Evolutionary conservation across 768 basidiomycete species (phyloP).

Genomic region (Rhodosporidiobolus sp.): DNA sequence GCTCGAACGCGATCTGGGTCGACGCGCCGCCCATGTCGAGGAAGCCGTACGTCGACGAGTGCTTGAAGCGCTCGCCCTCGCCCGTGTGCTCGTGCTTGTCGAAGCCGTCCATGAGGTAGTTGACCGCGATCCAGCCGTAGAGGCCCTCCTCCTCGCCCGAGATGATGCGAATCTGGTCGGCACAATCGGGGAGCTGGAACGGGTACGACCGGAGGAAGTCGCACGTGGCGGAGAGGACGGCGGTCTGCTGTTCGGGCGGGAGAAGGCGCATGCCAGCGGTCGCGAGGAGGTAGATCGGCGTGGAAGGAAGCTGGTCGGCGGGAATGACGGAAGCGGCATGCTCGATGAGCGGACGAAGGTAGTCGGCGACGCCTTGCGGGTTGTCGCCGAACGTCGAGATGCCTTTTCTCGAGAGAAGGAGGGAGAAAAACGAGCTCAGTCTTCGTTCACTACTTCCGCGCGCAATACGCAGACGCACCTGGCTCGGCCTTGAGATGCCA

Average conservation of each 20-base stretch:
- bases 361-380: slow-evolving; percentile 65
- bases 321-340: slow-evolving; percentile 82
- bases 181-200: slow-evolving; percentile 78
- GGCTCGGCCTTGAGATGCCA: slow-evolving; percentile 94
- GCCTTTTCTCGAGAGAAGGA: slow-evolving; percentile 57
- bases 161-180: slow-evolving; percentile 88
- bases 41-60: slow-evolving; percentile 88
- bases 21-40: slow-evolving; percentile 99
- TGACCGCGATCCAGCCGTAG: slow-evolving; percentile 98
- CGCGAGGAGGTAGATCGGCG: slow-evolving; percentile 88
- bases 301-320: slow-evolving; percentile 74
- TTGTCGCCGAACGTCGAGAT: slow-evolving; percentile 75
- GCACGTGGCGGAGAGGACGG: slow-evolving; percentile 74
- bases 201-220: slow-evolving; percentile 65
- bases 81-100: slow-evolving; percentile 50
- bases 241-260: slow-evolving; percentile 62
- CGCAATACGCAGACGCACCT: slow-evolving; percentile 16
- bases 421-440: slow-evolving; percentile 3
- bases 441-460: neutral
- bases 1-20: slow-evolving; percentile 97
- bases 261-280: slow-evolving; percentile 97
- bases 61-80: slow-evolving; percentile 49
- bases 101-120: slow-evolving; percentile 98
- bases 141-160: slow-evolving; percentile 97
- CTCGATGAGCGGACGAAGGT: slow-evolving; percentile 75